Conservation (phyloP, 2,329 filamentous ascomycete species). For the Apiospora rasikravindrae region DNA sequence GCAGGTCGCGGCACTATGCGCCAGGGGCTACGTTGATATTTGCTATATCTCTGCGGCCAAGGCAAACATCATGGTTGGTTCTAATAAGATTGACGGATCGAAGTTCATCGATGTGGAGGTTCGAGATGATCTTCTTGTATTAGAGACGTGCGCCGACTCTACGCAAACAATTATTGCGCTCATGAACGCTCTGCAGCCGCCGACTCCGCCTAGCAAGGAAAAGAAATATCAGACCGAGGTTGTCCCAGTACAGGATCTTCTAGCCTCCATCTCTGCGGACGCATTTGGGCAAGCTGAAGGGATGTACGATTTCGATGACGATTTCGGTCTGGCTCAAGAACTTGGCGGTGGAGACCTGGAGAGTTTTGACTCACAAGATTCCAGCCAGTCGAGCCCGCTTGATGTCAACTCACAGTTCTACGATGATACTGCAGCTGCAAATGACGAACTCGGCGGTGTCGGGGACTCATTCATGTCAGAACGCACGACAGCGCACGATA, state of each 20-base stretch:
- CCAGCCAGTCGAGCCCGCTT: conserved; percentile 41
- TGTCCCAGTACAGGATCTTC: conserved; percentile 83
- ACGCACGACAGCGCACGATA: conserved; percentile 48
- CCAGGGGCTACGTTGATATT: conserved; percentile 81
- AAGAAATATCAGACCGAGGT: conserved; percentile 87
- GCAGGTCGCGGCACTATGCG: conserved; percentile 62
- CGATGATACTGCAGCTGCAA: conserved; percentile 44
- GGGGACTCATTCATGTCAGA: conserved; percentile 44
- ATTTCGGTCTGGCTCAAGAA: conserved; percentile 61
- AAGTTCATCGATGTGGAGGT: conserved; percentile 80
- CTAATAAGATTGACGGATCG: conserved; percentile 60
- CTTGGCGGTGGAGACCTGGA: conserved; percentile 49
- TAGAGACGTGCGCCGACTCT: conserved; percentile 96
- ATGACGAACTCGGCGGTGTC: conserved; percentile 28
- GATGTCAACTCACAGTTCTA: conserved; percentile 54
- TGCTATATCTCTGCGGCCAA: conserved; percentile 86
- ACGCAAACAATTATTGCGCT: conserved; percentile 88
- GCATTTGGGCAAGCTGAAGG: conserved; percentile 71
- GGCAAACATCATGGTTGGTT: conserved; percentile 64
- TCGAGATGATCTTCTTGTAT: conserved; percentile 81
- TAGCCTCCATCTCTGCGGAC: conserved; percentile 89
- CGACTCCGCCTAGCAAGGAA: conserved; percentile 79
- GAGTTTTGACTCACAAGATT: conserved; percentile 44
- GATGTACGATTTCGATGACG: conserved; percentile 67
- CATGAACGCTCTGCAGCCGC: conserved; percentile 80